Percentiles rank a stretch among this genome's conserved stretches.
Conservation (phyloP, 768 basidiomycete species). For the Udeniomyces megalosporus region DNA sequence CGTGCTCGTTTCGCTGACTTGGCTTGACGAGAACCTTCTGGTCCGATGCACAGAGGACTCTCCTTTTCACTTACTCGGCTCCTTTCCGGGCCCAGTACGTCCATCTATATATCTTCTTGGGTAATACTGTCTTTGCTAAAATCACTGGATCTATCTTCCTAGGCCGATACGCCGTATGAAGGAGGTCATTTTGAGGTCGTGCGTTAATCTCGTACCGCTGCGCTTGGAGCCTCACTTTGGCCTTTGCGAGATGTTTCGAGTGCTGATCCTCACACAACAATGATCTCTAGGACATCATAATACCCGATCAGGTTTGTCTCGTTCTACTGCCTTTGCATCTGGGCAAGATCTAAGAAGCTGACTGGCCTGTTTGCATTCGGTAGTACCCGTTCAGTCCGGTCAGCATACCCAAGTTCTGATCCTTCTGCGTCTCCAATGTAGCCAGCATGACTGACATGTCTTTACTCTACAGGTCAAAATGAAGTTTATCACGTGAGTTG, state of each 20-base stretch:
- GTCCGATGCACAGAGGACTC: conserved; percentile 81
- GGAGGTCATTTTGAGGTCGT: conserved; percentile 86
- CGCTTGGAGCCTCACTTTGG: too few relatives aligned
- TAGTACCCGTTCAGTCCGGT: too few relatives aligned
- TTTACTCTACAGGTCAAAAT: conserved; percentile 71
- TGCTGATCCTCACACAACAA: too few relatives aligned
- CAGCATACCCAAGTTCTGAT: too few relatives aligned
- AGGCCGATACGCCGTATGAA: conserved; percentile 72
- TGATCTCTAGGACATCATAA: conserved; percentile 57
- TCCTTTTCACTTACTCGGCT: conserved; percentile 79
- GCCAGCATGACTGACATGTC: background rate
- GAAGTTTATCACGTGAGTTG: conserved; percentile 73
- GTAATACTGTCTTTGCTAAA: background rate
- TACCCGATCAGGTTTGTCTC: conserved; percentile 46
- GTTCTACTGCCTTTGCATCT: too few relatives aligned
- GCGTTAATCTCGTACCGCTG: conserved; percentile 27
- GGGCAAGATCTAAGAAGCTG: too few relatives aligned
- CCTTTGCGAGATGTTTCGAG: background rate
- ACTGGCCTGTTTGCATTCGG: too few relatives aligned
- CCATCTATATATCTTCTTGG: background rate
- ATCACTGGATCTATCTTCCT: background rate
- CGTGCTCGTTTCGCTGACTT: conserved; percentile 34
- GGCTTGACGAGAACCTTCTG: too few relatives aligned
- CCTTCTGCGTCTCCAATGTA: too few relatives aligned
- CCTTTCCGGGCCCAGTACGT: conserved; percentile 64